Conservation (phyloP, 2,329 filamentous ascomycete species). For the Cladosporium sphaerospermum region DNA sequence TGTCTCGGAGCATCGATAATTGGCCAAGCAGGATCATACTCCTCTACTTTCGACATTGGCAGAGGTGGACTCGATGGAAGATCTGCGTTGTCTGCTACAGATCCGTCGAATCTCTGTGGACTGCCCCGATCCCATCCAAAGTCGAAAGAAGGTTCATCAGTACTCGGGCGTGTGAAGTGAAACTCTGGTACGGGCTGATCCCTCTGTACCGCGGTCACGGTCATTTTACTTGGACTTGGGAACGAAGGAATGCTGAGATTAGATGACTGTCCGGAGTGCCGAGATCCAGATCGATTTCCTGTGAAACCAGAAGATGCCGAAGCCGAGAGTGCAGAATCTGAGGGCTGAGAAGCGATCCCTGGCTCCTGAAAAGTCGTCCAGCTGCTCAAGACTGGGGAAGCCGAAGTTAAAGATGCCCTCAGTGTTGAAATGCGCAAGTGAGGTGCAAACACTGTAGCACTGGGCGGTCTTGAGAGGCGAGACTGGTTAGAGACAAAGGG, state of each 20-base stretch:
- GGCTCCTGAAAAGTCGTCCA: conserved; percentile 29
- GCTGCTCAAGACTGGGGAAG: conserved; percentile 34
- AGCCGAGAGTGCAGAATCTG: neutral
- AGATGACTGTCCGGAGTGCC: conserved; percentile 5
- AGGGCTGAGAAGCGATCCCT: neutral
- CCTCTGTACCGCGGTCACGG: conserved; percentile 10
- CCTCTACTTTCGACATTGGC: conserved; percentile 15
- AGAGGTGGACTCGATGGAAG: conserved; percentile 25
- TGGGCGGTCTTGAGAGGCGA: conserved; percentile 18
- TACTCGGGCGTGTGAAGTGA: conserved; percentile 16
- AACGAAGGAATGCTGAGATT: conserved; percentile 18
- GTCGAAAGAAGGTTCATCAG: conserved; percentile 7
- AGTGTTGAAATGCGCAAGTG: conserved; percentile 32
- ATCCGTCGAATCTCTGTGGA: neutral
- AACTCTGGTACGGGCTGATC: conserved; percentile 22
- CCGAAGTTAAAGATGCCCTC: conserved; percentile 34
- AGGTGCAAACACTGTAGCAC: conserved; percentile 30
- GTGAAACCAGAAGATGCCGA: neutral
- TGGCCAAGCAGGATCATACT: conserved; percentile 26
- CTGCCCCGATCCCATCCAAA: neutral
- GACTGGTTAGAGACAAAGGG: conserved; percentile 9
- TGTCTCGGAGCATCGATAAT: conserved; percentile 16
- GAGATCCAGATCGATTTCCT: neutral
- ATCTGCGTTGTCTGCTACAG: neutral
- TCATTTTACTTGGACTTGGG: conserved; percentile 24